Evolutionary conservation across 441 rosid species (phyloP), one percentile per base, ranked within the genome.

Genomic region (Erysimum cheiri): DNA sequence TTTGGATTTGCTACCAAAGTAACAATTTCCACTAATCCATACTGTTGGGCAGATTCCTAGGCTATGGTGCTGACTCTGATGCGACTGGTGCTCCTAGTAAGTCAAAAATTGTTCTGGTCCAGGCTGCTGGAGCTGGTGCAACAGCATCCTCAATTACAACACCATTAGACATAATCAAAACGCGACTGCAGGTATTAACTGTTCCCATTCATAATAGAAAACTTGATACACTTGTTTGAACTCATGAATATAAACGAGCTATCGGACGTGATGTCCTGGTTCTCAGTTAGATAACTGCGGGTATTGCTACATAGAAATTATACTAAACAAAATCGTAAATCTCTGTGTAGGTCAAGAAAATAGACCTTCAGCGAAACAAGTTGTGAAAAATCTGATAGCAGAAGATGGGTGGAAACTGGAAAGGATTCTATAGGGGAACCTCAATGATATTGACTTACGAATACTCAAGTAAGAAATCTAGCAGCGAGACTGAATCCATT

Each of bases 361-460:
- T 55, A 86, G 84, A 81, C 86, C 83, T 41, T 84, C 92, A 28
- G 85, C 96, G 3, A 84, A 80, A 72, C 81, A 85, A 72, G 92
- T 90, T 54, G 88, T 91, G 60, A 90, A 77, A 71, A 80, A 74
- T 64, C 84, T 91, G 80, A 81, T 94, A 5, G 81, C 85, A 73
- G 96, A 94, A 64, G 93, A 90, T 71, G 97, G 98, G n/a, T 94
- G 96, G 93, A 84, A 83, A 71, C n/a, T n/a, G n/a, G n/a, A n/a
- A n/a, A n/a, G 97, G 97, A 44, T 81, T 90, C 47, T 90, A 95
- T 54, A 81, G 93, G 80, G 99, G 97, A 84, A 92, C 99, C 70
- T 82, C 99, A 0, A 90, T 95, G 99, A 95, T 95, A 67, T 64
- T 90, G 78, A 76, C 98, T 67, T 95, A 95, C 46, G 99, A 94